Percentiles rank a stretch among this genome's conserved stretches.
Evolutionary conservation across 441 rosid species (phyloP).

Genomic region (Brassica hybrid): DNA sequence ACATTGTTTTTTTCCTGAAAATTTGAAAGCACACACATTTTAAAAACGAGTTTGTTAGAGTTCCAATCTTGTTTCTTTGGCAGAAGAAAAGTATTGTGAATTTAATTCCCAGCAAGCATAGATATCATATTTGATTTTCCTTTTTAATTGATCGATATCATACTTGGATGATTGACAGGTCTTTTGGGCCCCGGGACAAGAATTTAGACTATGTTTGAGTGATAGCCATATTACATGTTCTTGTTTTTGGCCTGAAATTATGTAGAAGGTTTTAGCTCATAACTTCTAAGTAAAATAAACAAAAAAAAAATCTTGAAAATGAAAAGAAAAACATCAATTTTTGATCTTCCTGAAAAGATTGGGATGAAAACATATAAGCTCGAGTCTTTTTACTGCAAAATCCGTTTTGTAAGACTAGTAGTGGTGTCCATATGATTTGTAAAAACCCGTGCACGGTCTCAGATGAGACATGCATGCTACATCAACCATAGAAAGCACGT

Average conservation of each 20-base stretch:
- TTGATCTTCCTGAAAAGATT: not conserved
- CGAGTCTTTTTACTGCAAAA: not conserved
- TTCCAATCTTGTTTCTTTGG: not conserved
- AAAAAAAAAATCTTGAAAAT: not conserved
- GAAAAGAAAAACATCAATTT: not conserved
- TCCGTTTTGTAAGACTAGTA: not conserved
- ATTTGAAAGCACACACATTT: not conserved
- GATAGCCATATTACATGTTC: not conserved
- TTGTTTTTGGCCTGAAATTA: not conserved
- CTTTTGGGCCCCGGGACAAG: too few species aligned
- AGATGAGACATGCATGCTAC: not conserved
- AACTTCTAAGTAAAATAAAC: not conserved
- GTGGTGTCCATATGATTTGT: not conserved
- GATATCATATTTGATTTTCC: not conserved
- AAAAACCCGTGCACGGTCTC: not conserved
- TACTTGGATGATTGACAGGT: too few species aligned
- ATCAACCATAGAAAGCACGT: not conserved
- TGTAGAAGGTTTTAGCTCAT: not conserved
- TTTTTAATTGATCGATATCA: too few species aligned
- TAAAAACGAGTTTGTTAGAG: not conserved
- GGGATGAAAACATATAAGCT: not conserved
- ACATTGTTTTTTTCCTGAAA: not conserved
- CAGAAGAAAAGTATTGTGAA: constrained; percentile 3
- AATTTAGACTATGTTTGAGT: too few species aligned
- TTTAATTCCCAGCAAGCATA: not conserved